These are phyloP conservation scores for Apiospora saccharicola DNA, from an alignment of 2,329 filamentous ascomycete genomes.

Conservation along the genomic window DNA sequence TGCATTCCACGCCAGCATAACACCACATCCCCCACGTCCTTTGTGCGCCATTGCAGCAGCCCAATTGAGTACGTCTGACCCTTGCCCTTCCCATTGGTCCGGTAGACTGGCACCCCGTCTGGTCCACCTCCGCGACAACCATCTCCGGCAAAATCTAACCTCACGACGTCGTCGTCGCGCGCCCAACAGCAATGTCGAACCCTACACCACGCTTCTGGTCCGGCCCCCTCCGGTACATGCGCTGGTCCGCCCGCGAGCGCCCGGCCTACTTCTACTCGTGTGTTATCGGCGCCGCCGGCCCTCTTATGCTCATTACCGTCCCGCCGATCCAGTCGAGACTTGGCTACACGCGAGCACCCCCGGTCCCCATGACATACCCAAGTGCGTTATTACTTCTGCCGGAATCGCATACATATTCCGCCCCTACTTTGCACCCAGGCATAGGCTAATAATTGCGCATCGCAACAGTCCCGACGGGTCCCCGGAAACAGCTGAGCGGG, in stretches of 20 bases:
- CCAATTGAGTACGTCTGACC: constrained; percentile 26
- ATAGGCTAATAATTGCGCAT: constrained; percentile 7
- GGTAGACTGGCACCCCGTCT: constrained; percentile 11
- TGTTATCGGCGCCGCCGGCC: constrained; percentile 76
- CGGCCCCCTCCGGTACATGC: constrained; percentile 81
- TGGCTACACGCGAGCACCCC: constrained; percentile 75
- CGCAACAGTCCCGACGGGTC: constrained; percentile 61
- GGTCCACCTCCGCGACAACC: not conserved
- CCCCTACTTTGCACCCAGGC: constrained; percentile 31
- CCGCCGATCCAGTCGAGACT: constrained; percentile 76
- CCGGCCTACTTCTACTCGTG: constrained; percentile 92
- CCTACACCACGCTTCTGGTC: constrained; percentile 81
- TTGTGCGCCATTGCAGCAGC: constrained; percentile 5
- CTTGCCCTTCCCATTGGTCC: not conserved
- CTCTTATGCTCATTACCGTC: constrained; percentile 72
- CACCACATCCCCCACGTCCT: constrained; percentile 13
- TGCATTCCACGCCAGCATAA: not conserved
- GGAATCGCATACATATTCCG: not conserved
- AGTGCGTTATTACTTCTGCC: constrained; percentile 63
- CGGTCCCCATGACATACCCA: constrained; percentile 90
- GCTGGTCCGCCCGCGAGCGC: constrained; percentile 87
- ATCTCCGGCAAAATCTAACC: constrained; percentile 25
- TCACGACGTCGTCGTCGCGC: constrained; percentile 23
- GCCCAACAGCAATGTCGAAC: constrained; percentile 62
- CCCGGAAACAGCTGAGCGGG: constrained; percentile 65